Conservation (phyloP, 75 land plant species). For the Chamaecyparis obtusa region DNA sequence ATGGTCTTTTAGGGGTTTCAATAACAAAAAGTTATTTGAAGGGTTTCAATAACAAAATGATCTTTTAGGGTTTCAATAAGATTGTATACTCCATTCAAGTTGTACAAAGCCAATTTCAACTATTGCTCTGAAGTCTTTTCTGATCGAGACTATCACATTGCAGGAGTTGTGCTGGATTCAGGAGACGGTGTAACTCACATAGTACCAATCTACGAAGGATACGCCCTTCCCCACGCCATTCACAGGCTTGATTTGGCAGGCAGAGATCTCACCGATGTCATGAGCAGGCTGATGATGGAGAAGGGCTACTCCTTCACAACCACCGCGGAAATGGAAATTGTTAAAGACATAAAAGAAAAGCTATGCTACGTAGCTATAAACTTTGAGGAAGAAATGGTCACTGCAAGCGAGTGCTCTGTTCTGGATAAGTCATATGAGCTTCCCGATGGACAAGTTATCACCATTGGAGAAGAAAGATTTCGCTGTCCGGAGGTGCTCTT, state of each 20-base stretch:
- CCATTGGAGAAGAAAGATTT: slow-evolving; percentile 36
- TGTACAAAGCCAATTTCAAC: neutral
- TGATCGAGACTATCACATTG: neutral
- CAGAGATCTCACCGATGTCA: slow-evolving; percentile 31
- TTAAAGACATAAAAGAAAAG: slow-evolving; percentile 38
- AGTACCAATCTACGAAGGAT: slow-evolving; percentile 38
- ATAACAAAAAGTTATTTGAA: no score
- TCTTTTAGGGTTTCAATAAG: no score
- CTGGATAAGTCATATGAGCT: slow-evolving; percentile 18
- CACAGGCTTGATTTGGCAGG: slow-evolving; percentile 33
- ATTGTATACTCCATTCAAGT: no score
- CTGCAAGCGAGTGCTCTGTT: slow-evolving; percentile 10
- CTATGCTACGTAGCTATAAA: slow-evolving; percentile 23
- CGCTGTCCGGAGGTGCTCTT: slow-evolving; percentile 38
- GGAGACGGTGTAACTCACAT: slow-evolving; percentile 42
- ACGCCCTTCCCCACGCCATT: slow-evolving; percentile 34
- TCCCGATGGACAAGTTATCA: slow-evolving; percentile 37
- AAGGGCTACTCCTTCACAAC: slow-evolving; percentile 40
- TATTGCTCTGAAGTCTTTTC: neutral
- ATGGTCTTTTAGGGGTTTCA: no score
- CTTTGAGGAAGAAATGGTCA: slow-evolving; percentile 29
- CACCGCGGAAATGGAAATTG: slow-evolving; percentile 32
- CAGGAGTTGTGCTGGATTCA: slow-evolving; percentile 24
- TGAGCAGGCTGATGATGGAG: slow-evolving; percentile 28
- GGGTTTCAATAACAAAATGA: no score